These are phyloP conservation scores for Mangifera indica DNA, from an alignment of 345 rosid genomes.

Conservation along the genomic window DNA sequence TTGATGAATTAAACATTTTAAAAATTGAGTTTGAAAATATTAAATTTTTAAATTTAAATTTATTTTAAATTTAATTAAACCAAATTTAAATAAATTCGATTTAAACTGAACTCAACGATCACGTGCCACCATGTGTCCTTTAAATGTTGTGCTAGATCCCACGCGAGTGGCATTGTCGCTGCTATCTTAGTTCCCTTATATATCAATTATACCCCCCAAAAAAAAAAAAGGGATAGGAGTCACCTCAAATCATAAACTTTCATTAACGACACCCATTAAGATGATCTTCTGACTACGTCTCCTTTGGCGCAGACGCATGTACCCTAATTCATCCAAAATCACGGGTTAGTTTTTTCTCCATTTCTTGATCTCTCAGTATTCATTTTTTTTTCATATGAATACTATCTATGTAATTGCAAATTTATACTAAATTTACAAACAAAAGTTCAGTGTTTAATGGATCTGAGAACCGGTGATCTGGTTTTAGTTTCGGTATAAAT, in stretches of 20 bases:
- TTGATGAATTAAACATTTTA: too few species aligned
- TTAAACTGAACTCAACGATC: too few species aligned
- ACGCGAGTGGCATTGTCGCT: too few species aligned
- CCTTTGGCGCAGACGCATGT: not conserved
- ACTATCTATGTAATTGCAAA: too few species aligned
- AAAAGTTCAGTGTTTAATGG: not conserved
- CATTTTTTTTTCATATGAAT: not conserved
- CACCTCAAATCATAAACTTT: not conserved
- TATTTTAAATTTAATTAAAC: too few species aligned
- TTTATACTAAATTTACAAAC: not conserved
- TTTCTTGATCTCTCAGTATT: not conserved
- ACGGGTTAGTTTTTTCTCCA: not conserved
- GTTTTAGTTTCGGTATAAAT: not conserved
- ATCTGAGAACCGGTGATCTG: not conserved
- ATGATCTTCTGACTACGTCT: not conserved
- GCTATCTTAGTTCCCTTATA: not conserved
- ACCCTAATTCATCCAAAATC: not conserved
- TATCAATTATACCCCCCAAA: not conserved
- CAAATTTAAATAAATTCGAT: too few species aligned
- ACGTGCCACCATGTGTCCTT: too few species aligned
- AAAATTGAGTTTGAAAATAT: too few species aligned
- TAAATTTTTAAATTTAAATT: too few species aligned
- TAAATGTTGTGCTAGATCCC: too few species aligned
- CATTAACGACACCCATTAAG: not conserved
- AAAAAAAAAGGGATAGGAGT: too few species aligned